Percentiles rank a stretch among this genome's conserved stretches.
phyloP scores from a whole-genome alignment of 495 filamentous ascomycete genomes.

The Hypoxylon perforatum region DNA sequence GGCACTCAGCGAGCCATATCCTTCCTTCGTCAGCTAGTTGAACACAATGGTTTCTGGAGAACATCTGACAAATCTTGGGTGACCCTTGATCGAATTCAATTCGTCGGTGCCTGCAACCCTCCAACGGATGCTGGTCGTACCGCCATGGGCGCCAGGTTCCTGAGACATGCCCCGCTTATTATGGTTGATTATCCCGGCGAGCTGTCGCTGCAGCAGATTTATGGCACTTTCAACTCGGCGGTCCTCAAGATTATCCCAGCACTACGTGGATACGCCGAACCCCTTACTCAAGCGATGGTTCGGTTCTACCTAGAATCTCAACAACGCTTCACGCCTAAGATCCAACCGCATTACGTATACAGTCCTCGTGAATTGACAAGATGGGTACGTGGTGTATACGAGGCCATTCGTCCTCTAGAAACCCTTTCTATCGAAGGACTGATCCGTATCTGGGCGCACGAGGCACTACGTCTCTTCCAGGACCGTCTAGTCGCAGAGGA shows the following conservation, averaged over 20 bases:
- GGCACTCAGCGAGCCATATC: constrained; percentile 97
- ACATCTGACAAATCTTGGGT: constrained; percentile 98
- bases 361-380: constrained; percentile 96
- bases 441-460: constrained; percentile 97
- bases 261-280: constrained; percentile 92
- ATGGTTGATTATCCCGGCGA: constrained; percentile 99
- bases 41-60: constrained; percentile 99
- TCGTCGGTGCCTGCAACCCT: constrained; percentile 98
- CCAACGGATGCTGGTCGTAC: constrained; percentile 98
- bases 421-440: constrained; percentile 87
- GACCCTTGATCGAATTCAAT: constrained; percentile 95
- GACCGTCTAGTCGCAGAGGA: constrained; percentile 94
- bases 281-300: constrained; percentile 97
- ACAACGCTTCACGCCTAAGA: constrained; percentile 89
- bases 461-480: constrained; percentile 94
- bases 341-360: constrained; percentile 99
- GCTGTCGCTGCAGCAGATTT: constrained; percentile 92
- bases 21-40: constrained; percentile 94
- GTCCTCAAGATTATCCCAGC: constrained; percentile 96
- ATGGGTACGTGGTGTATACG: constrained; percentile 97
- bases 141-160: constrained; percentile 89
- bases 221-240: constrained; percentile 97
- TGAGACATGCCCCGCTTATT: constrained; percentile 93
- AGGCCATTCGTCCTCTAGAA: constrained; percentile 93
- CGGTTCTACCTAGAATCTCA: constrained; percentile 96